A percentile compares a stretch with the other conserved stretches of the same genome.
phyloP scores from a whole-genome alignment of 106 monocot genomes.

The Xerophyta viscosa region DNA sequence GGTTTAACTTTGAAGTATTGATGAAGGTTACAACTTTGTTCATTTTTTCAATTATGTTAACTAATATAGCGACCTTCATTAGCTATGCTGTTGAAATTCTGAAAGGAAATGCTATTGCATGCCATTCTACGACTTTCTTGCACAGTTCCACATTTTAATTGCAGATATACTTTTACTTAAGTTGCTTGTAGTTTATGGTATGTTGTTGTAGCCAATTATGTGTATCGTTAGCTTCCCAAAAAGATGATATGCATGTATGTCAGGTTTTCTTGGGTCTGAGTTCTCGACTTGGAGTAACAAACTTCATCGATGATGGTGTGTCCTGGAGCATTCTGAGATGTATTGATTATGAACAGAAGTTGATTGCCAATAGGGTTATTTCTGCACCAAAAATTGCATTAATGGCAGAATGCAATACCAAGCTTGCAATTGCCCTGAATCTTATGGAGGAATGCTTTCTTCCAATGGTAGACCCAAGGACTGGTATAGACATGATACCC shows the following conservation, averaged over 20 bases:
- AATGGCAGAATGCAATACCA: constrained; percentile 77
- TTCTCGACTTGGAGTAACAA: constrained; percentile 54
- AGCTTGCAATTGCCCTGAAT: constrained; percentile 64
- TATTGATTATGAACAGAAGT: constrained; percentile 52
- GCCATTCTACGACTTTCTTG: no score
- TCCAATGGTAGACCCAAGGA: constrained; percentile 89
- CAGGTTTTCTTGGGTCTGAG: constrained; percentile 63
- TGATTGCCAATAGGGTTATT: constrained; percentile 13
- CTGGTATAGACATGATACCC: constrained; percentile 89
- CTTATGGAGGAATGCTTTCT: constrained; percentile 95
- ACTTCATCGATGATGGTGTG: constrained; percentile 41
- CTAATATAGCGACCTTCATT: no score
- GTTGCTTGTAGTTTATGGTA: not conserved
- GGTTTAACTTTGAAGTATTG: no score
- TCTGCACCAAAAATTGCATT: constrained; percentile 54
- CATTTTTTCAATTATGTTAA: no score
- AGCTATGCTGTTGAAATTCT: no score
- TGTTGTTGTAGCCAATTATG: not conserved
- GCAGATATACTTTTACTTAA: no score
- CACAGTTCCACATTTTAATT: no score
- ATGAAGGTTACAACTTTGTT: no score
- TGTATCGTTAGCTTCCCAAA: no score
- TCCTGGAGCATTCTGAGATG: constrained; percentile 80
- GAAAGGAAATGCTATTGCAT: no score
- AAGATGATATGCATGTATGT: no score